These are phyloP conservation scores for Colletotrichum zoysiae DNA, from an alignment of 2,329 filamentous ascomycete species.

Conservation along the genomic window DNA sequence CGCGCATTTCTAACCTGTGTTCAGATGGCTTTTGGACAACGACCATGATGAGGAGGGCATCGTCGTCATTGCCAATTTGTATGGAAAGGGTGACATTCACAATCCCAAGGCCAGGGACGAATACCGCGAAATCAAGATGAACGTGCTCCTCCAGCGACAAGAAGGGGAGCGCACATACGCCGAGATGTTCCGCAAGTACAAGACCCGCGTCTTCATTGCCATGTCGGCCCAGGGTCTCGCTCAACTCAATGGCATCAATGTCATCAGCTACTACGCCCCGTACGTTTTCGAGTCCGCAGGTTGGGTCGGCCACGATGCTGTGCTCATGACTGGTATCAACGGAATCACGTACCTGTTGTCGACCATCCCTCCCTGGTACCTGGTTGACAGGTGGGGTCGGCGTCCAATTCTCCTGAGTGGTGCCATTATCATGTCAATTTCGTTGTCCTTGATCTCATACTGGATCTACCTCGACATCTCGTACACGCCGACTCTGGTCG, in stretches of 20 bases:
- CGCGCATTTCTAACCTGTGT: constrained; percentile 20
- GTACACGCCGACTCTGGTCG: constrained; percentile 85
- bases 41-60: constrained; percentile 99
- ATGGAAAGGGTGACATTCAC: constrained; percentile 95
- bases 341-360: constrained; percentile 89
- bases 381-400: constrained; percentile 92
- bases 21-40: constrained; percentile 95
- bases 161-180: constrained; percentile 92
- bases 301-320: constrained; percentile 91
- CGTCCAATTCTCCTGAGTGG: constrained; percentile 91
- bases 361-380: constrained; percentile 96
- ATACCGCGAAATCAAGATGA: constrained; percentile 99
- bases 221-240: constrained; percentile 98
- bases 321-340: constrained; percentile 98
- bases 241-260: constrained; percentile 98
- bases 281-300: constrained; percentile 96
- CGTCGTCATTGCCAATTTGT: constrained; percentile 96
- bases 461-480: constrained; percentile 90
- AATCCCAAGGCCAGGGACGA: constrained; percentile 93
- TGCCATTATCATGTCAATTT: constrained; percentile 88
- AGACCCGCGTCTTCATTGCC: constrained; percentile 93
- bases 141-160: constrained; percentile 90
- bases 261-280: constrained; percentile 98
- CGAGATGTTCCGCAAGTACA: constrained; percentile 96
- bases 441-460: constrained; percentile 91